Evolutionary conservation across 176 grass and related monocot genomes (phyloP), one percentile per base, ranked within the genome.

Genomic region (Avena insularis): DNA sequence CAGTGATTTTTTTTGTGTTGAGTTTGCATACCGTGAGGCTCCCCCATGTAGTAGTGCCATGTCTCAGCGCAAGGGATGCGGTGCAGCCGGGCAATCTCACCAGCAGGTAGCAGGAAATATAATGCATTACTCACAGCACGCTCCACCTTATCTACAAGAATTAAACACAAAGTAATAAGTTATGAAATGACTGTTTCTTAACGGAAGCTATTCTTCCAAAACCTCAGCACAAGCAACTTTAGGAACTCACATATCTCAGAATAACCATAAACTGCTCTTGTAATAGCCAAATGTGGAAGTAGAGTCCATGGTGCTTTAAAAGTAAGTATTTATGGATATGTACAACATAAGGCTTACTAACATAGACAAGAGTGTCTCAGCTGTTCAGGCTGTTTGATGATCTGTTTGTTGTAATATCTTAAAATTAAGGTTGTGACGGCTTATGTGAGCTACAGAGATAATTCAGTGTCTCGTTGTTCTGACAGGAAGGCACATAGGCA

Each of bases 51-150:
- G 66, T 86, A 95, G 59, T 97, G 95, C 93, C 93, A 95, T 35
- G 93, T 93, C 80, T 97, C 93, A 33, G 95, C 93, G 59, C 95
- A 97, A 48, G 93, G 95, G 75, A 97, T 93, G 29, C 95, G 89
- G 62, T 97, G 95, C 23, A 97, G 79, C 40, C 87, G 83, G 54
- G 60, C 89, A 9, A 91, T 91, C 19, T 87, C 85, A 53, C 87
- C 91, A 67, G 95, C 89, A 84, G 95, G 93, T 27, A 97, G 93
- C 33, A 97, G 79, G 79, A 97, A 97, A 81, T 97, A 95, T 66
- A 97, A 90, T 27, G 93, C 87, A 6, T 79, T 95, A 84, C 93
- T 89, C 80, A 92, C 87, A 20, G 93, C 43, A 62, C 95, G 87
- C 66, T 80, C 93, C 78, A 93, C 91, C 79, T 56, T 95, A 81